phyloP scores from a whole-genome alignment of 2,329 filamentous ascomycete genomes.

The Neopestalotiopsis sp. region DNA sequence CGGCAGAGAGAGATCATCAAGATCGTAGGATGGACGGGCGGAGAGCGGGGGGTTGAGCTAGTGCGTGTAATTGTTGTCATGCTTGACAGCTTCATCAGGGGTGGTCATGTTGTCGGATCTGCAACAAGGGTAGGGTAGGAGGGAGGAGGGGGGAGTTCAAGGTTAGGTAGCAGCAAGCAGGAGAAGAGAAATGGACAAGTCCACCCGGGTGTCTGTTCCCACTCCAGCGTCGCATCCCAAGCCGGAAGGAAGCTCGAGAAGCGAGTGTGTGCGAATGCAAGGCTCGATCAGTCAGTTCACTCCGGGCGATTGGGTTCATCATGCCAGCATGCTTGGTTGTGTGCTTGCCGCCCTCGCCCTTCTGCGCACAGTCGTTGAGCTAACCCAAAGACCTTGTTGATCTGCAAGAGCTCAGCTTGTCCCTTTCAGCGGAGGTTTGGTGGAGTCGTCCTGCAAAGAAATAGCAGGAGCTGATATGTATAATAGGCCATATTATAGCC shows the following conservation, averaged over 20 bases:
- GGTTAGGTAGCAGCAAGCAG: conserved; percentile 16
- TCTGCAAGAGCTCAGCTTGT: not conserved
- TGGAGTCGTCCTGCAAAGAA: not conserved
- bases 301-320: not conserved
- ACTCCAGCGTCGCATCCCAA: not conserved
- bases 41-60: not conserved
- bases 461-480: not conserved
- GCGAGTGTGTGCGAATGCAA: not conserved
- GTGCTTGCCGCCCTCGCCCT: too few relatives aligned
- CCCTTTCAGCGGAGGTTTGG: not conserved
- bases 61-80: not conserved
- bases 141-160: not conserved
- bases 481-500: not conserved
- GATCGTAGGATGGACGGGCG: not conserved
- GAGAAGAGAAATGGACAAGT: conserved; percentile 15
- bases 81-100: not conserved
- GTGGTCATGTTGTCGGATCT: conserved; percentile 1
- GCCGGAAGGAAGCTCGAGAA: conserved; percentile 3
- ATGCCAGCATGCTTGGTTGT: not conserved
- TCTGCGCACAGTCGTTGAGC: not conserved
- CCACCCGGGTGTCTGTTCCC: not conserved
- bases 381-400: not conserved
- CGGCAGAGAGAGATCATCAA: not conserved
- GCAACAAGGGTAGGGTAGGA: not conserved
- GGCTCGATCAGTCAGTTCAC: not conserved